phyloP scores from a whole-genome alignment of 805 yeast species.

The Kluyveromyces wickerhamii region DNA sequence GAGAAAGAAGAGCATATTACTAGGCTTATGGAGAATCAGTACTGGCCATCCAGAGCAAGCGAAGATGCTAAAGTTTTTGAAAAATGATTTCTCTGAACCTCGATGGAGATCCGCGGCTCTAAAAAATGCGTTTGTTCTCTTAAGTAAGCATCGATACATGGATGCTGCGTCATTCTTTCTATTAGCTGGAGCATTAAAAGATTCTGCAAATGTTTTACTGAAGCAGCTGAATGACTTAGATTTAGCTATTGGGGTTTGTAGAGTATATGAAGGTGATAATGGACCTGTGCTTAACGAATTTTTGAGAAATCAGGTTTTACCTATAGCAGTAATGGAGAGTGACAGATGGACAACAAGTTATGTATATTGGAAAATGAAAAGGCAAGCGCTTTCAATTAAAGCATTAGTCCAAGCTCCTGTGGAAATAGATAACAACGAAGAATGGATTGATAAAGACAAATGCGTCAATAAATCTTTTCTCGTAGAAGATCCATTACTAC shows the following conservation, averaged over 20 bases:
- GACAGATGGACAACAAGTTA: constrained; percentile 80
- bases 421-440: constrained; percentile 27
- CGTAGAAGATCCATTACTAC: constrained; percentile 76
- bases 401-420: constrained; percentile 54
- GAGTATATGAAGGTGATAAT: constrained; percentile 60
- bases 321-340: constrained; percentile 49
- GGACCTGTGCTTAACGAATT: constrained; percentile 45
- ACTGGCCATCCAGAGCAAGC: constrained; percentile 70
- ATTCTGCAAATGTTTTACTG: constrained; percentile 67
- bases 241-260: constrained; percentile 73
- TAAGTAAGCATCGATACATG: constrained; percentile 78
- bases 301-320: constrained; percentile 44
- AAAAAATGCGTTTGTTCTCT: constrained; percentile 84
- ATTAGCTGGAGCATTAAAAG: constrained; percentile 65
- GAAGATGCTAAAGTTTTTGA: constrained; percentile 70
- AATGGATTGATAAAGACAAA: constrained; percentile 25
- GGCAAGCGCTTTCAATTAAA: constrained; percentile 46
- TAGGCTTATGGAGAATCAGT: constrained; percentile 78
- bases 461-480: constrained; percentile 37
- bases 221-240: constrained; percentile 59
- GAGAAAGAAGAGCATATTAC: constrained; percentile 62
- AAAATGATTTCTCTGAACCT: constrained; percentile 63
- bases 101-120: constrained; percentile 86
- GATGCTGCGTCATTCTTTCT: constrained; percentile 89
- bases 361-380: constrained; percentile 60